These are phyloP conservation scores for Pueraria montana DNA, from an alignment of 306 rosid species.

Conservation along the genomic window DNA sequence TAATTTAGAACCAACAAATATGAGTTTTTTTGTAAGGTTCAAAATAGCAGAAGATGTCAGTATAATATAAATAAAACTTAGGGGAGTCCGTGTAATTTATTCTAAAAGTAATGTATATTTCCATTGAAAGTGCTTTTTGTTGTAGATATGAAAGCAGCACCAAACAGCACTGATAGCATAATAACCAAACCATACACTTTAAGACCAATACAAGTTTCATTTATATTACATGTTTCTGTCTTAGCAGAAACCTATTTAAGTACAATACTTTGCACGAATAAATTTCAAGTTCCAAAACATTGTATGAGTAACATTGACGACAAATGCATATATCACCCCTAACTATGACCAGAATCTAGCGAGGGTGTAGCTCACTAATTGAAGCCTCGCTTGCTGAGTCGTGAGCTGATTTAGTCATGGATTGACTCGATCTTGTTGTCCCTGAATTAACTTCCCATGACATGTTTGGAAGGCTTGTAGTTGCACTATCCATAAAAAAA, in stretches of 20 bases:
- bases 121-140: too few relatives aligned
- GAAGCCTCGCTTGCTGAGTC: neutral
- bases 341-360: neutral
- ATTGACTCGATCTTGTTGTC: slow-evolving; percentile 1
- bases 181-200: neutral
- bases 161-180: neutral
- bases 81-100: too few relatives aligned
- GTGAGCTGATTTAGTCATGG: neutral
- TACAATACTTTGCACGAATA: neutral
- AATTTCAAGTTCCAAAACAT: neutral
- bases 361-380: slow-evolving; percentile 15
- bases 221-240: neutral
- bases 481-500: slow-evolving; percentile 40
- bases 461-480: neutral
- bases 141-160: neutral
- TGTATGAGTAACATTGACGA: neutral
- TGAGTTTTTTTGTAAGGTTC: too few relatives aligned
- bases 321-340: neutral
- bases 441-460: slow-evolving; percentile 10
- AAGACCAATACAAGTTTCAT: neutral
- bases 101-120: too few relatives aligned
- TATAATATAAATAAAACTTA: too few relatives aligned
- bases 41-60: too few relatives aligned
- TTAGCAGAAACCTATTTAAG: neutral
- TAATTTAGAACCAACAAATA: too few relatives aligned